A percentile compares a stretch with the other conserved stretches of the same genome.
Evolutionary conservation across 2,329 filamentous ascomycete genomes (phyloP).

Genomic region (Arthrobotrys sinensis): DNA sequence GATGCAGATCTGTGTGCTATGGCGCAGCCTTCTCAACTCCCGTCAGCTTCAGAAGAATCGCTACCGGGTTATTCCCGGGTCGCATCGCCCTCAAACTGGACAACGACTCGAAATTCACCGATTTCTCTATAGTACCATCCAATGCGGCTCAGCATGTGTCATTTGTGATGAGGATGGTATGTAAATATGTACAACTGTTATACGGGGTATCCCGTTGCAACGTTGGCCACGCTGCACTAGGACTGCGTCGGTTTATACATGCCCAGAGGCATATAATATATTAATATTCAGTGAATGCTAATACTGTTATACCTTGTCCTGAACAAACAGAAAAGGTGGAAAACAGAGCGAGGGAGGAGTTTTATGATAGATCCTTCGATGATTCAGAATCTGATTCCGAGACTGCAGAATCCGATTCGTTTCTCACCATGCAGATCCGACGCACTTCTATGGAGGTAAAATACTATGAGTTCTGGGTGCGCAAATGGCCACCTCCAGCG

Average conservation of each 20-base stretch:
- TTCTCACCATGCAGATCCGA: neutral
- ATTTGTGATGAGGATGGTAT: neutral
- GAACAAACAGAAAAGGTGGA: neutral
- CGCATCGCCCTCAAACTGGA: neutral
- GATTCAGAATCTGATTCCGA: no score
- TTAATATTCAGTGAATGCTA: no score
- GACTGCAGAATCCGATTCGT: neutral
- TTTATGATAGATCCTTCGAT: no score
- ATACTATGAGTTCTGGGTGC: slow-evolving; percentile 2
- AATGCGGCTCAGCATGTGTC: neutral
- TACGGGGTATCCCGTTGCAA: no score
- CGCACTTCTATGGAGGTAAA: neutral
- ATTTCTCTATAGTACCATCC: neutral
- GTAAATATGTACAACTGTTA: no score
- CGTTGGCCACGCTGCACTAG: no score
- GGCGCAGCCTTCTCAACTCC: neutral
- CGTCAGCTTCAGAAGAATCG: neutral
- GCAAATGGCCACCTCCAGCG: neutral
- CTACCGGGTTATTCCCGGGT: neutral
- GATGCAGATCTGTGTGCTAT: neutral
- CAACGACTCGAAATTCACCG: neutral
- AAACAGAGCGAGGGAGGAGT: neutral
- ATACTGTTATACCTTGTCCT: no score
- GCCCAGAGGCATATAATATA: no score
- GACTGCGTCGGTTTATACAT: no score